Base-by-base conservation (phyloP, 305 asterid genomes). In the Rubia peregrina region DNA sequence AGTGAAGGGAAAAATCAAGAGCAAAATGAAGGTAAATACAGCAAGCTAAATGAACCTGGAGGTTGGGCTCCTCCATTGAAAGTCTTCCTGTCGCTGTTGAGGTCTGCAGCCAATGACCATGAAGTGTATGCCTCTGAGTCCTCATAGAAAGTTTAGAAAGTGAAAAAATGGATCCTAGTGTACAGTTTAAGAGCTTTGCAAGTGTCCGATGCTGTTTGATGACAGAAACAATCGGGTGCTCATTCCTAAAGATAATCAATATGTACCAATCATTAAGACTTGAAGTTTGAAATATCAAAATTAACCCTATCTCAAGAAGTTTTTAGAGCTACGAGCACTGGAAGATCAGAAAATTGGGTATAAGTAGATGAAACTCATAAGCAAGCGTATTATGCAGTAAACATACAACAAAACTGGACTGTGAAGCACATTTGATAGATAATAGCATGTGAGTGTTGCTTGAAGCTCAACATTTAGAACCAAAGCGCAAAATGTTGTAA, bases 51-150 rank as follows among this genome's bases (percentile, higher is more conserved):
- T 17, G 60, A 61, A 94, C 99, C 99, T 94, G 99, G 78, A 94
- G 99, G 74, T 94, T 94, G 65, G 99, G 99, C 76, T 95, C 98
- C 85, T 91, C 98, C 96, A 91, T 91, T 48, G 99, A 91, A 75
- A 95, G 94, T 63, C 98, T 83, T 55, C 98, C 99, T 40, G 99
- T 95, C 46, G 98, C 95, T 38, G 99, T 95, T 68, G 98, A 90
- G 30, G 98, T 95, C 85, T 95, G 99, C 81, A 91, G 95, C 99
- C 99, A 91, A 86, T 82, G 98, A 69, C 99, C 99, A 76, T 90
- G 99, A 75, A 95, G 79, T 62, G 96, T 91, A 81, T 95, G 89
- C 86, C 82, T 90, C 67, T 88, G 96, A 60, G 92, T 77, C 85
- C 95, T 88, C 78, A 81, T 78, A 70, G 94, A 91, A 78, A 88